phyloP scores from a whole-genome alignment of 352 stramenopile species.

The Globisporangium paroecandrum region DNA sequence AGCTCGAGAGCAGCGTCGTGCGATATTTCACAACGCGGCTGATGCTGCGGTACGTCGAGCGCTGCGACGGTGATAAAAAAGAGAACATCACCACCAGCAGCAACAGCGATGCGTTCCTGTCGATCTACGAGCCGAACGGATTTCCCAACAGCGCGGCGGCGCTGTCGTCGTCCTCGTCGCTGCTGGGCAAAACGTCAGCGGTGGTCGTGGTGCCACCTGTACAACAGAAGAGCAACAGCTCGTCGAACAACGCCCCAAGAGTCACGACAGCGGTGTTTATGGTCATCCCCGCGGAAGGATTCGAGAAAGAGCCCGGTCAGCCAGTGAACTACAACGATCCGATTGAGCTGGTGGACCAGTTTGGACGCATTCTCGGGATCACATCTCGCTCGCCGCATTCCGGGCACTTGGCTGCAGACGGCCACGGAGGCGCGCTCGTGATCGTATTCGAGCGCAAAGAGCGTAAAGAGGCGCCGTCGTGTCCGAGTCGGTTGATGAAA shows the following conservation, averaged over 20 bases:
- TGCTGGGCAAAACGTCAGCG: constrained; percentile 26
- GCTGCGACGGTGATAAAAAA: neutral
- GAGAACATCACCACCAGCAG: neutral
- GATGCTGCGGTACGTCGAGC: constrained; percentile 24
- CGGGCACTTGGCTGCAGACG: constrained; percentile 30
- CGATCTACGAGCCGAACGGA: constrained; percentile 20
- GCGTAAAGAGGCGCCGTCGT: neutral
- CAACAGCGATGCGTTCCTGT: constrained; percentile 16
- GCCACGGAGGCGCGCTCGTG: constrained; percentile 30
- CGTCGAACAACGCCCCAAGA: neutral
- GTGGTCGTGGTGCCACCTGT: constrained; percentile 26
- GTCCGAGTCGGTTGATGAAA: constrained; percentile 9
- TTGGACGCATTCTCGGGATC: constrained; percentile 31
- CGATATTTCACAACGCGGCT: constrained; percentile 34
- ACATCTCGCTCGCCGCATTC: constrained; percentile 21
- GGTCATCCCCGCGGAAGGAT: constrained; percentile 33
- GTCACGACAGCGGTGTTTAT: constrained; percentile 30
- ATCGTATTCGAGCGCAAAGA: constrained; percentile 27
- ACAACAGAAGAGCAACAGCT: neutral
- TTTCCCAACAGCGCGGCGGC: neutral
- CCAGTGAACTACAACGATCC: constrained; percentile 43
- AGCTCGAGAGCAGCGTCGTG: constrained; percentile 30
- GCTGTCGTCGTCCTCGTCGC: constrained; percentile 1
- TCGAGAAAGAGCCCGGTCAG: constrained; percentile 33
- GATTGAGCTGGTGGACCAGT: constrained; percentile 32